Base-by-base conservation (phyloP, 148 eudicot genomes). In the Vaccinium macrocarpon region DNA sequence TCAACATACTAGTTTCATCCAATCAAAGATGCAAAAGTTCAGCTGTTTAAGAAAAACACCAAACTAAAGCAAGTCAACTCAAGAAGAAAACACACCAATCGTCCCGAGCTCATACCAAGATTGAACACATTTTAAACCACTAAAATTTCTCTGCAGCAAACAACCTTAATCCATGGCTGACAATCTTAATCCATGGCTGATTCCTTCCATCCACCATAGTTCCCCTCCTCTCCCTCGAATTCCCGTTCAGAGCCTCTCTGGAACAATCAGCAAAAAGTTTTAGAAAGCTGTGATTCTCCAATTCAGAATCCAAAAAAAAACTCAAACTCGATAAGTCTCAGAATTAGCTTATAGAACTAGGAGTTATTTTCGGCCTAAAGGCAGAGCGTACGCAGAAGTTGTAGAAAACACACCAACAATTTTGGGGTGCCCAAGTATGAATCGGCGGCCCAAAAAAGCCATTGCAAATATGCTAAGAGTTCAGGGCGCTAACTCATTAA, bases 191-290 rank as follows among this genome's bases (percentile, higher is more conserved):
- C 85, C 80, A 56, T 46, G 16, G 84, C 64, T 29, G 98, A 95
- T 76, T 90, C 76, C 82, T 85, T 91, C 97, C 97, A 95, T 82
- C 98, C 97, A 55, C 98, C 95, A 59, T 81, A 52, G 79, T 25
- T 72, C 86, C 89, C 90, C 83, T 90, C 89, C 86, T 88, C 94
- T 25, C 74, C 90, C 21, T 82, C 84, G 55, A 66, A 78, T 70
- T 23, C 93, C 42, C 89, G 86, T 81, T 84, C 83, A 81, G 71
- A 75, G 59, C 84, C 81, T 38, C 75, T 83, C 93, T 91, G 89
- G 83, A 78, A 53, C 49, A 72, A 46, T 84, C 29, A 52, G 16
- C 48, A 12, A 57, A 79, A 18, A 68, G 38, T 25, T 68, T 68
- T 66, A 29, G 11, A 35, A 76, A 48, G 53, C 15, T 46, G 23